Percentiles rank a stretch among this genome's conserved stretches.
Conservation (phyloP, 1,284 basidiomycete species). For the Flammula alnicola region DNA sequence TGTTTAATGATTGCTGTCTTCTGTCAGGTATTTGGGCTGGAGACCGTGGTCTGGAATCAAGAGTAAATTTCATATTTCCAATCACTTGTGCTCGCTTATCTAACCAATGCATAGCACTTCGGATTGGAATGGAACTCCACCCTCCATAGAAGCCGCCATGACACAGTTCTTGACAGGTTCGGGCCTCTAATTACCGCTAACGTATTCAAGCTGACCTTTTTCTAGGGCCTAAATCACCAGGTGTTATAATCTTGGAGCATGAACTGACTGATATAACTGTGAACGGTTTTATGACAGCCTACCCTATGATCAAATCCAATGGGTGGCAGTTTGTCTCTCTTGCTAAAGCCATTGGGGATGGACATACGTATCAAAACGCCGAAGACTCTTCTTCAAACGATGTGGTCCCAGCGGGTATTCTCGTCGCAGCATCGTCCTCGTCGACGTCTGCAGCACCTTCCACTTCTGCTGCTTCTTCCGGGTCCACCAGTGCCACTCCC, state of each 20-base stretch:
- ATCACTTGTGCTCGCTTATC: background rate
- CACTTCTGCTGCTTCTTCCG: background rate
- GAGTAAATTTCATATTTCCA: constrained; percentile 52
- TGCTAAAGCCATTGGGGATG: constrained; percentile 49
- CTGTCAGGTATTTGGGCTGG: constrained; percentile 63
- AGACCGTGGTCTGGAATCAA: constrained; percentile 79
- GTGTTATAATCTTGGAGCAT: constrained; percentile 85
- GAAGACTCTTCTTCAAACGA: constrained; percentile 29
- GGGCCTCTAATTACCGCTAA: constrained; percentile 13
- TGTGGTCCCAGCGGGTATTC: constrained; percentile 17
- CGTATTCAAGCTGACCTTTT: constrained; percentile 4
- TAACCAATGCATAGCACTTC: constrained; percentile 48
- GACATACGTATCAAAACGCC: constrained; percentile 62
- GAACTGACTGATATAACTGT: constrained; percentile 72
- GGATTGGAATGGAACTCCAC: constrained; percentile 64
- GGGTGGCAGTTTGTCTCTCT: constrained; percentile 72
- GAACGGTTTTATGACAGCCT: constrained; percentile 71
- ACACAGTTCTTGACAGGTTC: constrained; percentile 59
- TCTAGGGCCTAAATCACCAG: constrained; percentile 67
- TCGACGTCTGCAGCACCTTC: constrained; percentile 4
- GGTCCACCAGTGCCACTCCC: constrained; percentile 3
- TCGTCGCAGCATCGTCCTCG: constrained; percentile 12
- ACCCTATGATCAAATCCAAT: constrained; percentile 62
- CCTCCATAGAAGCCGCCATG: constrained; percentile 51
- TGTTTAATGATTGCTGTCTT: constrained; percentile 1